Evolutionary conservation across 139 green algal genomes (phyloP).

Genomic region (Zygnema cylindricum): DNA sequence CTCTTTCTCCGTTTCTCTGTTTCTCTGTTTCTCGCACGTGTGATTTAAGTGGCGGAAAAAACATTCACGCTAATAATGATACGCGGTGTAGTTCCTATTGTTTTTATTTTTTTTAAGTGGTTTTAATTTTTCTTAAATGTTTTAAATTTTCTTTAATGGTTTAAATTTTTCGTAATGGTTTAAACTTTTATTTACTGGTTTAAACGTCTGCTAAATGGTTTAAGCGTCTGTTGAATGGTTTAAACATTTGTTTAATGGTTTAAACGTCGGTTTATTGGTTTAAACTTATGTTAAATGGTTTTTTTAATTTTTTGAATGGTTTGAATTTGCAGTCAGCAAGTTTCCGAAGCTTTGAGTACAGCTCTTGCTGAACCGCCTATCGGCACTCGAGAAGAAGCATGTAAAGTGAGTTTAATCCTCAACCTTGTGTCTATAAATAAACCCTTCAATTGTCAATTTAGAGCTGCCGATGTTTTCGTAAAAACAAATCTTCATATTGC

Average conservation of each 20-base stretch:
- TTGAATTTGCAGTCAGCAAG: not conserved
- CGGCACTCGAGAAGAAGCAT: not conserved
- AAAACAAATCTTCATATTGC: too few relatives aligned
- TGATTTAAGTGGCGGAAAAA: not conserved
- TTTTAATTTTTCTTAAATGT: not conserved
- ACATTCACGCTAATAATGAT: too few relatives aligned
- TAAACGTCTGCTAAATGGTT: too few relatives aligned
- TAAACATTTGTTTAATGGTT: not conserved
- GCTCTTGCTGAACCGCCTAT: conserved; percentile 1
- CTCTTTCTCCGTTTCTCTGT: not conserved
- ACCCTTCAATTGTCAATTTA: too few relatives aligned
- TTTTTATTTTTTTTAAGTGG: not conserved
- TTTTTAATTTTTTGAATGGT: not conserved
- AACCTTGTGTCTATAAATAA: too few relatives aligned
- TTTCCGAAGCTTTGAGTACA: conserved; percentile 1
- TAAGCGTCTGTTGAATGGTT: not conserved
- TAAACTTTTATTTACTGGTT: not conserved
- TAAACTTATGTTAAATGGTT: too few relatives aligned
- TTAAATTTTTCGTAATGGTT: not conserved
- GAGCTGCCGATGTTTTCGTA: too few relatives aligned
- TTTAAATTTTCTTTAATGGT: not conserved
- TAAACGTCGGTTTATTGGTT: not conserved
- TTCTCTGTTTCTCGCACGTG: not conserved
- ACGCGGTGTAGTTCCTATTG: too few relatives aligned
- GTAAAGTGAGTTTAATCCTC: conserved; percentile 16